phyloP scores from a whole-genome alignment of 1,284 basidiomycete species.

The Coniferiporia weirii region DNA sequence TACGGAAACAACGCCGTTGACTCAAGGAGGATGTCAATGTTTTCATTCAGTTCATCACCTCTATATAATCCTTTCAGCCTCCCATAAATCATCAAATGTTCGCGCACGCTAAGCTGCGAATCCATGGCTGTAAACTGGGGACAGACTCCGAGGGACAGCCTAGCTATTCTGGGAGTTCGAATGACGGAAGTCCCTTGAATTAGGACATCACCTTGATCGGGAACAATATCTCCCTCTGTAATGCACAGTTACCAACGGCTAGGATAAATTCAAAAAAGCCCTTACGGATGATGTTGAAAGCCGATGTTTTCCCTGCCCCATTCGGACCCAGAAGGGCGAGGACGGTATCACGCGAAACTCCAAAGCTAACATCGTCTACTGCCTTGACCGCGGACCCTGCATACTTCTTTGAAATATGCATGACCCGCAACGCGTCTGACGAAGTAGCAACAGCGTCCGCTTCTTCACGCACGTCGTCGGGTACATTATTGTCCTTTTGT shows the following conservation, averaged over 20 bases:
- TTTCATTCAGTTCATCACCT: constrained; percentile 43
- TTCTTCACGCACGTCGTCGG: constrained; percentile 52
- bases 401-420: constrained; percentile 66
- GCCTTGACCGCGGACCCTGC: constrained; percentile 43
- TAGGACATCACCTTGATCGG: constrained; percentile 59
- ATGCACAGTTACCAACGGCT: neutral
- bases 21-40: constrained; percentile 53
- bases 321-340: constrained; percentile 78
- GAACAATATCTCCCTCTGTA: constrained; percentile 55
- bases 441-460: constrained; percentile 43
- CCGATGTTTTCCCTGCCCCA: constrained; percentile 78
- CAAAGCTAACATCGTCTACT: constrained; percentile 71
- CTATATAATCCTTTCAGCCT: constrained; percentile 60
- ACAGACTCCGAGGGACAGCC: constrained; percentile 69
- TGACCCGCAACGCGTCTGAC: constrained; percentile 55
- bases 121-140: constrained; percentile 84
- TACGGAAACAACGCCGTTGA: constrained; percentile 59
- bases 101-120: constrained; percentile 66
- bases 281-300: constrained; percentile 70
- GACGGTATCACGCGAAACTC: constrained; percentile 56
- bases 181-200: constrained; percentile 63
- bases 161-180: constrained; percentile 51
- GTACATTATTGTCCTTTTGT: constrained; percentile 11
- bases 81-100: constrained; percentile 68
- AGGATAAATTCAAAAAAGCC: constrained; percentile 14